Evolutionary conservation across 352 stramenopile genomes (phyloP).

Genomic region (Globisporangium recalcitrans): DNA sequence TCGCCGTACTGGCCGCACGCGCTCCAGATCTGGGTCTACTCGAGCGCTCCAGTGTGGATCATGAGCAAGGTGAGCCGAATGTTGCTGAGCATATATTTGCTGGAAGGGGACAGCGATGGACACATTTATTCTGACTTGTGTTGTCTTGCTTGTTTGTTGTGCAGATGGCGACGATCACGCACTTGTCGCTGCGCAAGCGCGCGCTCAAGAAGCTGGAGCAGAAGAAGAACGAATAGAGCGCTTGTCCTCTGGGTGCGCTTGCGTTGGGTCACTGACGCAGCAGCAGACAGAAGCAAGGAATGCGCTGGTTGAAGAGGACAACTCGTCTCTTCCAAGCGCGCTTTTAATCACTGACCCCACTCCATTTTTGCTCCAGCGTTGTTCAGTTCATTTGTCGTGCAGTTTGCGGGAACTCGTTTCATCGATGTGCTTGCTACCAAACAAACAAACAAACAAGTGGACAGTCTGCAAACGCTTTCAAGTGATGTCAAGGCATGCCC

Average conservation of each 20-base stretch:
- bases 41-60: slow-evolving; percentile 82
- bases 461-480: too few relatives aligned
- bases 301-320: background rate
- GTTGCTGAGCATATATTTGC: too few relatives aligned
- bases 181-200: slow-evolving; percentile 78
- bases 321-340: background rate
- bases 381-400: background rate
- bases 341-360: background rate
- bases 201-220: slow-evolving; percentile 84
- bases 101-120: too few relatives aligned
- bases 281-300: background rate
- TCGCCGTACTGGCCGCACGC: slow-evolving; percentile 96
- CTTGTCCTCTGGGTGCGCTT: background rate
- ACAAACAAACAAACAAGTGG: too few relatives aligned
- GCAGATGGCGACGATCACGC: slow-evolving; percentile 66
- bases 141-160: too few relatives aligned
- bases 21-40: slow-evolving; percentile 94
- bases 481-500: too few relatives aligned
- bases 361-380: background rate
- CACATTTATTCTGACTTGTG: too few relatives aligned
- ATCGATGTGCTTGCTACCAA: too few relatives aligned
- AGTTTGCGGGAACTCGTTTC: too few relatives aligned
- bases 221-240: slow-evolving; percentile 77
- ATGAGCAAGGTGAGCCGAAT: too few relatives aligned
- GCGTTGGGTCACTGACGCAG: background rate